Conservation (phyloP, 1,284 basidiomycete genomes). For the Moesziomyces sp. region DNA sequence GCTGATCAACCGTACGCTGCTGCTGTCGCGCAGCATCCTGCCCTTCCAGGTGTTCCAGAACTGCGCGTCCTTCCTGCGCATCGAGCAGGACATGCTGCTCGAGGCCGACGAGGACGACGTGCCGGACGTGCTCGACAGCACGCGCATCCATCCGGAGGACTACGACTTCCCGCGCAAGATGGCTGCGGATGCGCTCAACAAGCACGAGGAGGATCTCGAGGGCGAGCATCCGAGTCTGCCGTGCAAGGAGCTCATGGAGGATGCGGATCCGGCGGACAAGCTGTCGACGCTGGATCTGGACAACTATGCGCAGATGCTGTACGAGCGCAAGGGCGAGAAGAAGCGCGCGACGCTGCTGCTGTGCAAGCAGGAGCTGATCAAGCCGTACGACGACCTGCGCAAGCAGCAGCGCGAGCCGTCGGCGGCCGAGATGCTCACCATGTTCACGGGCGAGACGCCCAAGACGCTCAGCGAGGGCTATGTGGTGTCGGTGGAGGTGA, state of each 20-base stretch:
- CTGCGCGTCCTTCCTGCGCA: constrained; percentile 80
- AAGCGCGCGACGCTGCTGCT: constrained; percentile 78
- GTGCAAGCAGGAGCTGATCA: constrained; percentile 78
- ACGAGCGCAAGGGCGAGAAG: constrained; percentile 71
- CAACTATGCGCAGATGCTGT: constrained; percentile 91
- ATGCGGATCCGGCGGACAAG: constrained; percentile 82
- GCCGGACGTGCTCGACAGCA: constrained; percentile 91
- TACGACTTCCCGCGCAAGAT: constrained; percentile 98
- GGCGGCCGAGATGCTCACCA: constrained; percentile 86
- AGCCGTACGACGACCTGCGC: constrained; percentile 84
- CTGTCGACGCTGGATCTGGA: constrained; percentile 92
- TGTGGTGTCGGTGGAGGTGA: constrained; percentile 84
- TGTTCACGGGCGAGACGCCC: constrained; percentile 92
- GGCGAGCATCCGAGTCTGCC: constrained; percentile 61
- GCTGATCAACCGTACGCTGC: constrained; percentile 61
- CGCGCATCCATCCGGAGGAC: constrained; percentile 96
- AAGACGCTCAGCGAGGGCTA: constrained; percentile 82
- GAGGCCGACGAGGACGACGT: constrained; percentile 76
- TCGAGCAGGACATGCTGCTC: constrained; percentile 70
- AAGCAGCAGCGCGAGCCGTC: constrained; percentile 76
- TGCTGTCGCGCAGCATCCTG: constrained; percentile 53
- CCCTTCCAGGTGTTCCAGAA: constrained; percentile 61
- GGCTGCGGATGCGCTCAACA: constrained; percentile 95
- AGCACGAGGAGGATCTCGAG: constrained; percentile 69
- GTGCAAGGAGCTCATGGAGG: constrained; percentile 79